Percentiles rank a stretch among this genome's conserved stretches.
These are phyloP conservation scores for Cladosporium austrohemisphaericum DNA, from an alignment of 2,329 filamentous ascomycete species.

Conservation along the genomic window DNA sequence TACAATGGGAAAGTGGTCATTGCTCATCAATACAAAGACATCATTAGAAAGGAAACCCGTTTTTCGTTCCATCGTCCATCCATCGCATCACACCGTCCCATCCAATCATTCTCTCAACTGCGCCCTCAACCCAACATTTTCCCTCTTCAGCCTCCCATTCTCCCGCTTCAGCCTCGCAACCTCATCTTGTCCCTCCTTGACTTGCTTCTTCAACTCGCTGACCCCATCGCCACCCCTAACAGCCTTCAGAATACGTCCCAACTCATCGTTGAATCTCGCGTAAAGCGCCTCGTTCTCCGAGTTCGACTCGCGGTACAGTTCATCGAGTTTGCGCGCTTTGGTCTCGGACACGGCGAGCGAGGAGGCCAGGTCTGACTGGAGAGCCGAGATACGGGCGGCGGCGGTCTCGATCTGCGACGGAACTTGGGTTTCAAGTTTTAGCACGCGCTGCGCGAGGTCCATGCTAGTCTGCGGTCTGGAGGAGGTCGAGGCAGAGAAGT, in stretches of 20 bases:
- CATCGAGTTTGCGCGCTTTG: slow-evolving; percentile 78
- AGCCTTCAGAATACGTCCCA: slow-evolving; percentile 75
- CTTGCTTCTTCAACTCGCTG: slow-evolving; percentile 67
- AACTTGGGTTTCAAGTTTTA: slow-evolving; percentile 64
- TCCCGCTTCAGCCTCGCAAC: slow-evolving; percentile 75
- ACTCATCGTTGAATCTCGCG: slow-evolving; percentile 85
- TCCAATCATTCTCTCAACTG: slow-evolving; percentile 41
- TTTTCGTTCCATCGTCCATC: neutral
- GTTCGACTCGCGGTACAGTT: slow-evolving; percentile 80
- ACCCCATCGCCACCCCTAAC: slow-evolving; percentile 72
- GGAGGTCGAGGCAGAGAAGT: slow-evolving; percentile 38
- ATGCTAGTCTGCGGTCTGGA: slow-evolving; percentile 27
- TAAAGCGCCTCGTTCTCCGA: slow-evolving; percentile 93
- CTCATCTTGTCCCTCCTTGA: slow-evolving; percentile 75
- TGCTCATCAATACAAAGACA: no score
- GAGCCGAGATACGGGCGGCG: slow-evolving; percentile 56
- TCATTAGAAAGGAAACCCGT: no score
- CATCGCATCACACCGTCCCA: neutral
- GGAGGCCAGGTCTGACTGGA: slow-evolving; percentile 68
- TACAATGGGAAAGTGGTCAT: no score
- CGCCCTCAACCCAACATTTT: slow-evolving; percentile 64
- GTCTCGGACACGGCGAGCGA: slow-evolving; percentile 68
- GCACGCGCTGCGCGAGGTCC: slow-evolving; percentile 56
- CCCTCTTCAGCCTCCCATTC: slow-evolving; percentile 75
- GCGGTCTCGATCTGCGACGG: slow-evolving; percentile 58